Evolutionary conservation across 202 grass and related monocot species (phyloP).

Genomic region (Schoenoplectus triqueter): DNA sequence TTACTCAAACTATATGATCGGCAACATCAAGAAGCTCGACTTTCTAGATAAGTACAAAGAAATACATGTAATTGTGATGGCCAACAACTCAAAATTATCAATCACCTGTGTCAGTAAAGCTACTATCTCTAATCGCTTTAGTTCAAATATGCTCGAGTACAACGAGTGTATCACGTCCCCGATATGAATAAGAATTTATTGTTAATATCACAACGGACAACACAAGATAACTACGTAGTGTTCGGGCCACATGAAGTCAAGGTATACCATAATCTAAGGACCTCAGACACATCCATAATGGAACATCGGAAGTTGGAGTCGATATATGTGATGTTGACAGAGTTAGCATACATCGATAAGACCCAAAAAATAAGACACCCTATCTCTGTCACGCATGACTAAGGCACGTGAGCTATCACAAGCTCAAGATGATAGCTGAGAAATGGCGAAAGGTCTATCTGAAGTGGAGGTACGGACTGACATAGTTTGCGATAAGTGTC

Average conservation of each 20-base stretch:
- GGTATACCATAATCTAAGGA: not conserved
- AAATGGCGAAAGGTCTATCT: not conserved
- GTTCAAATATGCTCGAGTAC: too few relatives aligned
- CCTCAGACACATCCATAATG: not conserved
- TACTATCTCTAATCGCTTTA: too few relatives aligned
- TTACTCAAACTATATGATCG: conserved; percentile 34
- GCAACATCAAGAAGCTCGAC: not conserved
- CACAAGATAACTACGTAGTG: too few relatives aligned
- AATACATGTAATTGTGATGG: too few relatives aligned
- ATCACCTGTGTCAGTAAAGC: too few relatives aligned
- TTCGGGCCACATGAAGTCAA: too few relatives aligned
- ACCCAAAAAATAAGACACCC: not conserved
- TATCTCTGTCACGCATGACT: not conserved
- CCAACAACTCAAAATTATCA: too few relatives aligned
- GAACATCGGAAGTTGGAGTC: not conserved
- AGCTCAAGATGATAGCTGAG: too few relatives aligned
- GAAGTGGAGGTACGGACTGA: not conserved
- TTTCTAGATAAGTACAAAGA: not conserved
- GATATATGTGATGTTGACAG: not conserved
- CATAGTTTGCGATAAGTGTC: not conserved
- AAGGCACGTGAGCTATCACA: too few relatives aligned
- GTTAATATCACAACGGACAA: too few relatives aligned
- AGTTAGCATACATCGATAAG: not conserved
- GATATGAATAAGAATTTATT: too few relatives aligned
- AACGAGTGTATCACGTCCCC: too few relatives aligned